Conservation (phyloP, 2,329 filamentous ascomycete species). For the Pseudopyrenochaeta lycopersici region DNA sequence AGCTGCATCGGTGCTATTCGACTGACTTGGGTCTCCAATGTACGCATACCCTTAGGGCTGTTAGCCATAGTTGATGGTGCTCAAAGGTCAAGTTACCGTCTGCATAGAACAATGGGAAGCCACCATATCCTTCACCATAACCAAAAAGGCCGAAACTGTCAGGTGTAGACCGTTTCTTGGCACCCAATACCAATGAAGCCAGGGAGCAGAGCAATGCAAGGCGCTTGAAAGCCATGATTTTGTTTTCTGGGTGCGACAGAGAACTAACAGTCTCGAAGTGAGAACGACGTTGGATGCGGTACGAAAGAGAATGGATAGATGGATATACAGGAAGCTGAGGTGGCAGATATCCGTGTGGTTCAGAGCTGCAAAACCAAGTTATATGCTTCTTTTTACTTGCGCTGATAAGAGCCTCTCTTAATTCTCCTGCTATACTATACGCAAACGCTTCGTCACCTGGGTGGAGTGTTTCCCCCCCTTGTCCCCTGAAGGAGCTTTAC, state of each 20-base stretch:
- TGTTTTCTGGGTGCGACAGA: neutral
- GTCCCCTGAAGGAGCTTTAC: neutral
- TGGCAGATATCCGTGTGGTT: too few species aligned
- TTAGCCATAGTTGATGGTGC: constrained; percentile 1
- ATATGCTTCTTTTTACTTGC: neutral
- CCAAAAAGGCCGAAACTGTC: constrained; percentile 22
- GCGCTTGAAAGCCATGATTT: constrained; percentile 8
- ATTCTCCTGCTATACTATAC: neutral
- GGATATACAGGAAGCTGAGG: neutral
- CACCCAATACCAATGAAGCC: constrained; percentile 21
- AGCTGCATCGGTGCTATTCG: constrained; percentile 27
- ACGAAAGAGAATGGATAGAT: too few species aligned
- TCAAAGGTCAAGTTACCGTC: constrained; percentile 15
- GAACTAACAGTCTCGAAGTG: neutral
- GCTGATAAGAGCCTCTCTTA: neutral
- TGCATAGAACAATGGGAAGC: constrained; percentile 26
- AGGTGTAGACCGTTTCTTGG: constrained; percentile 16
- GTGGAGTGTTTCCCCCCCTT: neutral
- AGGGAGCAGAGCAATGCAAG: constrained; percentile 15
- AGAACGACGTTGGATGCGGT: too few species aligned
- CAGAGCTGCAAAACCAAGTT: too few species aligned
- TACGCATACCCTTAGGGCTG: constrained; percentile 24
- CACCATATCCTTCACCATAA: constrained; percentile 25
- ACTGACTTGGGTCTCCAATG: constrained; percentile 18
- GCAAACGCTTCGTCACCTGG: neutral